Conservation (phyloP, 2,329 filamentous ascomycete species). For the Furcasterigmium sp. region DNA sequence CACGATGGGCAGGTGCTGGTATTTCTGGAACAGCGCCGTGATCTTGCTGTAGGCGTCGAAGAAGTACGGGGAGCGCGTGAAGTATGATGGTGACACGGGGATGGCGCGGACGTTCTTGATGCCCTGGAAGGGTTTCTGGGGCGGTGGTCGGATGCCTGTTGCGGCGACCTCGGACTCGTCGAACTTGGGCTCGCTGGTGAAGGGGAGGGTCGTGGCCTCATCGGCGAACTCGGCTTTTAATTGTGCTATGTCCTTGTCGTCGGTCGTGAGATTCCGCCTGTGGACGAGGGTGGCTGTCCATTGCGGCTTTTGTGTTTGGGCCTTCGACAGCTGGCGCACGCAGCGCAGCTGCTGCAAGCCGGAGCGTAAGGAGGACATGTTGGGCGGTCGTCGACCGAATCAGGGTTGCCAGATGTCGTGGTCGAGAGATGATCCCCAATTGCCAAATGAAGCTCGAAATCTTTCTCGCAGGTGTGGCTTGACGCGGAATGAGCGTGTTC, state of each 20-base stretch:
- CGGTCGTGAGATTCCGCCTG: conserved; percentile 21
- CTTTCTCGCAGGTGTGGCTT: conserved; percentile 6
- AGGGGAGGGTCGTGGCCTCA: neutral
- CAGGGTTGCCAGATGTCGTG: conserved; percentile 6
- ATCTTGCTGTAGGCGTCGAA: conserved; percentile 78
- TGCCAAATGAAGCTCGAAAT: conserved; percentile 8
- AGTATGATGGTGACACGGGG: conserved; percentile 88
- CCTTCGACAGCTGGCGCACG: conserved; percentile 20
- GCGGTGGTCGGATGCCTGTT: conserved; percentile 6
- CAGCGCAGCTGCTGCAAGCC: conserved; percentile 30
- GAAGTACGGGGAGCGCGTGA: conserved; percentile 79
- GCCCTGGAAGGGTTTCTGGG: conserved; percentile 21
- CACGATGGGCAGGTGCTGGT: conserved; percentile 67
- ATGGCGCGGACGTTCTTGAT: conserved; percentile 63
- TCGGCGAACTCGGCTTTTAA: neutral
- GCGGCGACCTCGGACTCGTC: neutral
- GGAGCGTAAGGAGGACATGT: conserved; percentile 28
- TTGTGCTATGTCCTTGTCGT: neutral
- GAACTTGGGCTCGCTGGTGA: neutral
- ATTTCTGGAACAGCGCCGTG: conserved; percentile 64
- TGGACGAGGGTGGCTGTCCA: conserved; percentile 16
- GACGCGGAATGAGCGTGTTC: neutral
- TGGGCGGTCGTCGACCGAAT: conserved; percentile 5
- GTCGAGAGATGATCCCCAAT: conserved; percentile 6
- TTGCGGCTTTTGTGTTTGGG: conserved; percentile 22